Percentiles rank a stretch among this genome's conserved stretches.
phyloP scores from a whole-genome alignment of 495 filamentous ascomycete species.

The Lepraria neglecta region DNA sequence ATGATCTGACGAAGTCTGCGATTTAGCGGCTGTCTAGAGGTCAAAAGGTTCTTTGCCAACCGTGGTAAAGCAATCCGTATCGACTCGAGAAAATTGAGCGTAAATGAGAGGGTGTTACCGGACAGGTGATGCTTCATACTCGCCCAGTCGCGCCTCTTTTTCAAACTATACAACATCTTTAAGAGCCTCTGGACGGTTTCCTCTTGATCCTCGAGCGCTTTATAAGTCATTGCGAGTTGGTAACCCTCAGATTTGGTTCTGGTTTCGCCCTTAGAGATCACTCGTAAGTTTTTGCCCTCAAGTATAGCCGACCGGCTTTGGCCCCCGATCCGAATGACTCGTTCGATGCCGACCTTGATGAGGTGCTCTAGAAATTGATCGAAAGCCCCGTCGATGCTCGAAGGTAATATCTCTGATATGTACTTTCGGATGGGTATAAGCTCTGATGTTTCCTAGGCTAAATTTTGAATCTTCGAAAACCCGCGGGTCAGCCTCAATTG shows the following conservation, averaged over 20 bases:
- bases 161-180: background rate
- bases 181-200: slow-evolving; percentile 5
- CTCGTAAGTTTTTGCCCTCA: slow-evolving; percentile 27
- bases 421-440: slow-evolving; percentile 28
- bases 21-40: background rate
- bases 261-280: slow-evolving; percentile 19
- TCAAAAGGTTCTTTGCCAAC: slow-evolving; percentile 11
- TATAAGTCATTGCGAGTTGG: background rate
- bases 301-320: slow-evolving; percentile 52
- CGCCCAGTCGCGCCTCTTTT: slow-evolving; percentile 11
- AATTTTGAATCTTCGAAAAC: slow-evolving; percentile 17
- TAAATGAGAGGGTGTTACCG: slow-evolving; percentile 15
- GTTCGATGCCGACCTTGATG: slow-evolving; percentile 44
- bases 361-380: slow-evolving; percentile 68
- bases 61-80: slow-evolving; percentile 29
- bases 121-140: slow-evolving; percentile 21
- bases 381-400: slow-evolving; percentile 44
- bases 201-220: slow-evolving; percentile 15
- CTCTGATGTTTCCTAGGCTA: slow-evolving; percentile 26
- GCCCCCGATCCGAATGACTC: slow-evolving; percentile 67
- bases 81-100: slow-evolving; percentile 22
- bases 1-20: background rate
- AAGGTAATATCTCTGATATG: slow-evolving; percentile 14
- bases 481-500: slow-evolving; percentile 11
- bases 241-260: slow-evolving; percentile 23